Conservation (phyloP, 169 alveolate genomes). For the Cryptosporidium felis region DNA sequence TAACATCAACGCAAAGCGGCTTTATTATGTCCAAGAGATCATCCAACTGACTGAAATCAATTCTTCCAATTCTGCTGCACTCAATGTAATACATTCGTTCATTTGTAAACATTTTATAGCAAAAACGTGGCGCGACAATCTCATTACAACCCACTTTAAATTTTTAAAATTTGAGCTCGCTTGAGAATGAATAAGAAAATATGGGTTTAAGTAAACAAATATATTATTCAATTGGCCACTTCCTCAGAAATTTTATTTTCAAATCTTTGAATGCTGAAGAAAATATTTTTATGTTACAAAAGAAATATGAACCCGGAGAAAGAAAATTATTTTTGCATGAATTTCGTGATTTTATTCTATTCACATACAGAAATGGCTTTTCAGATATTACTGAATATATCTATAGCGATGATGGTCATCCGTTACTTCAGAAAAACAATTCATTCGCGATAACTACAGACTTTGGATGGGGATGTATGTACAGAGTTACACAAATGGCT, state of each 20-base stretch:
- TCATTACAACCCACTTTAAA: not conserved
- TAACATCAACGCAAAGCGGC: conserved; percentile 31
- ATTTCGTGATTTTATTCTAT: conserved; percentile 24
- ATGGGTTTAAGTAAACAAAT: conserved; percentile 5
- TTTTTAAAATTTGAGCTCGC: not conserved
- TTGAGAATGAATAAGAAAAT: too few relatives aligned
- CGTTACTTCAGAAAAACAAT: not conserved
- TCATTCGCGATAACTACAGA: not conserved
- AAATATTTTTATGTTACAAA: not conserved
- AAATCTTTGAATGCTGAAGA: not conserved
- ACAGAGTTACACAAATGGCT: conserved; percentile 55
- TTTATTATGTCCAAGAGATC: conserved; percentile 22
- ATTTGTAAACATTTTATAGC: not conserved
- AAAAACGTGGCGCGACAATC: not conserved
- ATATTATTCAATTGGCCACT: not conserved
- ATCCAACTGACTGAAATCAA: not conserved
- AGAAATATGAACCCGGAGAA: conserved; percentile 1
- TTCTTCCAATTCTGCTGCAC: conserved; percentile 36
- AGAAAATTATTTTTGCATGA: not conserved
- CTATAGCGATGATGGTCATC: too few relatives aligned
- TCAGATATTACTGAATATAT: not conserved
- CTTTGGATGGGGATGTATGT: conserved; percentile 68
- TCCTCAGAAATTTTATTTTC: not conserved
- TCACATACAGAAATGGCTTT: conserved; percentile 46
- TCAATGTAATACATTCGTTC: conserved; percentile 7